A percentile compares a stretch with the other conserved stretches of the same genome.
Evolutionary conservation across 73 alveolate species (phyloP).

Genomic region (Strombidium stylifer): DNA sequence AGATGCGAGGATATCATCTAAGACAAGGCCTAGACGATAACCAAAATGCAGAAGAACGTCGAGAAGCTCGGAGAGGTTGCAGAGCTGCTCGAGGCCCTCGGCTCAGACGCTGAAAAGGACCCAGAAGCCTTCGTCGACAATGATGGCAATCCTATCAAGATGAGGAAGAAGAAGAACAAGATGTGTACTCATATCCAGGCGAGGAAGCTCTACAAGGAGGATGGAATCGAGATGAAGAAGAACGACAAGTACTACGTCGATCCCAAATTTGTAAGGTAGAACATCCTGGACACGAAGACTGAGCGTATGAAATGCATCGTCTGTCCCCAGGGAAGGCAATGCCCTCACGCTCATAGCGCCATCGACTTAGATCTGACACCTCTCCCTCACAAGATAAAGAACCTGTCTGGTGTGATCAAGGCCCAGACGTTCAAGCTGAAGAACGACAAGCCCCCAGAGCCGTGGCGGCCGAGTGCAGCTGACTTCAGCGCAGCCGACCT

Average conservation of each 20-base stretch:
- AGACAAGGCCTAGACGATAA: slow-evolving; percentile 54
- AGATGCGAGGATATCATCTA: slow-evolving; percentile 46
- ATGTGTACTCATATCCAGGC: slow-evolving; percentile 57
- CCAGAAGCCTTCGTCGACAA: slow-evolving; percentile 21
- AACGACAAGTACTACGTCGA: too few relatives aligned
- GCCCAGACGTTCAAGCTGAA: slow-evolving; percentile 22
- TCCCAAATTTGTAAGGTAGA: too few relatives aligned
- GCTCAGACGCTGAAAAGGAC: slow-evolving; percentile 31
- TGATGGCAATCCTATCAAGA: not conserved
- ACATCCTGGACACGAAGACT: too few relatives aligned
- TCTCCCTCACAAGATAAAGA: slow-evolving; percentile 55
- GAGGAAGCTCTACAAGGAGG: slow-evolving; percentile 42
- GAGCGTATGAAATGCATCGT: not conserved
- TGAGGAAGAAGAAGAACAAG: slow-evolving; percentile 49
- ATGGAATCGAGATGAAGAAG: too few relatives aligned
- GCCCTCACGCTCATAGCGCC: slow-evolving; percentile 59
- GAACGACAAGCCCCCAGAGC: slow-evolving; percentile 54
- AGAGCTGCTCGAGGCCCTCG: slow-evolving; percentile 45
- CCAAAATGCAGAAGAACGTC: slow-evolving; percentile 67
- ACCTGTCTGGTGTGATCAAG: slow-evolving; percentile 43
- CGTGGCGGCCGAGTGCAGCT: slow-evolving; percentile 59
- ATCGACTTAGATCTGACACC: slow-evolving; percentile 57
- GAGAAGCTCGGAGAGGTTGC: slow-evolving; percentile 71
- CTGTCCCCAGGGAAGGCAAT: slow-evolving; percentile 38
- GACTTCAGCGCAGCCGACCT: slow-evolving; percentile 27